Evolutionary conservation across 2,329 filamentous ascomycete genomes (phyloP).

Genomic region (Coniochaeta hoffmannii): DNA sequence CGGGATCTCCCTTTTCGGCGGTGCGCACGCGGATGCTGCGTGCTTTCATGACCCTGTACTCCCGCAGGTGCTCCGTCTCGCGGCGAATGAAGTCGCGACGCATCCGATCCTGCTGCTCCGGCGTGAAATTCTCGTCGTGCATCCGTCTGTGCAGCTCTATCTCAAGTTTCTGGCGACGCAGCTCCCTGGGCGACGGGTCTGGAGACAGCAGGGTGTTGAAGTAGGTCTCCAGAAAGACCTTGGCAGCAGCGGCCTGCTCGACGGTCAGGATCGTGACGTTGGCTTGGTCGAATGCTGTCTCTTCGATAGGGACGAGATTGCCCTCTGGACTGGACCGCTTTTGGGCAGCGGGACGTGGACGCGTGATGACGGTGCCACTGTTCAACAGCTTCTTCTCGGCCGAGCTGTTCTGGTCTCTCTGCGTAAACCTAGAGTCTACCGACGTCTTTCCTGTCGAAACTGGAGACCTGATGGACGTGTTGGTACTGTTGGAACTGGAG

Average conservation of each 20-base stretch:
- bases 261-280: conserved; percentile 49
- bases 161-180: conserved; percentile 57
- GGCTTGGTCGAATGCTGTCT: conserved; percentile 19
- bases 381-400: conserved; percentile 10
- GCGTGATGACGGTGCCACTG: conserved; percentile 15
- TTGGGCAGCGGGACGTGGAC: conserved; percentile 11
- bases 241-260: conserved; percentile 72
- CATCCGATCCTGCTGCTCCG: conserved; percentile 44
- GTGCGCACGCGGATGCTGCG: conserved; percentile 36
- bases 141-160: conserved; percentile 44
- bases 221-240: conserved; percentile 78
- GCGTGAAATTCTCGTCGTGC: conserved; percentile 37
- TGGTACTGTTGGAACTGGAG: conserved; percentile 14
- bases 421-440: conserved; percentile 32
- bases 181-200: conserved; percentile 47
- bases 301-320: conserved; percentile 24
- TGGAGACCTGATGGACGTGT: conserved; percentile 12
- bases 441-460: conserved; percentile 29
- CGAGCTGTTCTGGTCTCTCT: neutral
- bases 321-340: conserved; percentile 18
- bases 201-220: conserved; percentile 63
- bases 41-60: conserved; percentile 62
- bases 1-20: conserved; percentile 39
- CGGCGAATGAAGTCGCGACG: conserved; percentile 54
- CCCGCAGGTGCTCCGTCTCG: conserved; percentile 70